Base-by-base conservation (phyloP, 2,329 filamentous ascomycete species). In the Zarea fungicola region DNA sequence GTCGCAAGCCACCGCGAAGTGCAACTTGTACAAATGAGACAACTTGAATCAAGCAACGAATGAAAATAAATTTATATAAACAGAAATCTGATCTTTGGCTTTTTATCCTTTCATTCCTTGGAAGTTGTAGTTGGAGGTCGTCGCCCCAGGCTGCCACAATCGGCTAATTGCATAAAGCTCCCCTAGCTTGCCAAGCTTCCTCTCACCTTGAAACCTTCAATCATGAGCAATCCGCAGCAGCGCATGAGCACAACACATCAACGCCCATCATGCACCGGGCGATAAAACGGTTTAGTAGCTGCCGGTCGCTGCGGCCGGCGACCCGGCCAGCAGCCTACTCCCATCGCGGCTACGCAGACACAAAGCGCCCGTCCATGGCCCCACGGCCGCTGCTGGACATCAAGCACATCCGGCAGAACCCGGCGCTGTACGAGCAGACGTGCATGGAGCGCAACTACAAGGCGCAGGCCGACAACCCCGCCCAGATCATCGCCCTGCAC, bases 391-490 rank as follows among this genome's bases (percentile, higher is more conserved):
- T 78, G 40, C 78, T 95, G 56, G 87, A 96, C 70, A 78, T 95
- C 63, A 92, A 89, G 65, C 85, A 93, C 70, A 96, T 99, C 65
- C 90, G 91, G 50, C 80, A 89, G 61, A 87, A 95, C 67, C 81
- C 87, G 14, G 80, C 84, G 13, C 76, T 95, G 14, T 87, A 96
- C 73, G 79, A 86, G 58, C 75, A 85, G 56, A 97, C 95, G 62
- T 95, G 89, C 68, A 65, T 85, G 52, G 84, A 90, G 56, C 83
- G 93, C 57, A 96, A 96, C 65, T 96, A 96, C 70, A 75, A 64
- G 51, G 57, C 65, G 22, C 77, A 80, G 55, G 71, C 77, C 31
- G 59, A 66, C 13, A 74, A 82, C 57, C 80, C 83, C 0, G 64
- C 68, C 8, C 75, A 70, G 47, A 86, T 87, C 57, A 68, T 71